phyloP scores from a whole-genome alignment of 148 eudicot species.

The Agrostemma githago region DNA sequence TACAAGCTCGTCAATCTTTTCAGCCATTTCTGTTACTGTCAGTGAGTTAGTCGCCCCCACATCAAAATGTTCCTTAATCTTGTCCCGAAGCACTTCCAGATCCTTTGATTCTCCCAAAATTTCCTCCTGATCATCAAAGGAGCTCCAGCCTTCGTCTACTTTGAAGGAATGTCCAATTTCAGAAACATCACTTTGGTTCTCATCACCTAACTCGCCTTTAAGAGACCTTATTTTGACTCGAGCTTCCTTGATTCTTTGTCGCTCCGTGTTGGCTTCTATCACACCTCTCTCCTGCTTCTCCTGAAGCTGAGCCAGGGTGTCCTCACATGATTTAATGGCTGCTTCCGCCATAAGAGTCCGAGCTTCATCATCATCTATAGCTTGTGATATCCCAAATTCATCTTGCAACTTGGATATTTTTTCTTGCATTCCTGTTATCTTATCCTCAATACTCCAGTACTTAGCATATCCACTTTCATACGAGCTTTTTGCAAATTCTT shows the following conservation, averaged over 20 bases:
- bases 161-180: constrained; percentile 18
- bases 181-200: constrained; percentile 15
- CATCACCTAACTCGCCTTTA: constrained; percentile 30
- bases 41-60: constrained; percentile 33
- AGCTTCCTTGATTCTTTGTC: constrained; percentile 47
- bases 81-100: constrained; percentile 35
- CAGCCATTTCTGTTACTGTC: constrained; percentile 59
- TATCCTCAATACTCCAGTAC: constrained; percentile 67
- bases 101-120: constrained; percentile 28
- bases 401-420: constrained; percentile 68
- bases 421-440: constrained; percentile 58
- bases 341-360: constrained; percentile 78
- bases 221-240: constrained; percentile 48
- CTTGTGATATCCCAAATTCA: constrained; percentile 56
- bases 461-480: constrained; percentile 72
- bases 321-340: constrained; percentile 73
- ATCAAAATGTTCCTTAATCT: constrained; percentile 45
- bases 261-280: constrained; percentile 50
- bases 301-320: constrained; percentile 55
- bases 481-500: constrained; percentile 79
- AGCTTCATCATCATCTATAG: constrained; percentile 79
- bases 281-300: constrained; percentile 59
- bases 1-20: constrained; percentile 84
- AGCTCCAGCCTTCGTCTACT: constrained; percentile 22
- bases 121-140: constrained; percentile 18